Evolutionary conservation across 352 stramenopile genomes (phyloP).

Genomic region (Phytophthora crassamura): DNA sequence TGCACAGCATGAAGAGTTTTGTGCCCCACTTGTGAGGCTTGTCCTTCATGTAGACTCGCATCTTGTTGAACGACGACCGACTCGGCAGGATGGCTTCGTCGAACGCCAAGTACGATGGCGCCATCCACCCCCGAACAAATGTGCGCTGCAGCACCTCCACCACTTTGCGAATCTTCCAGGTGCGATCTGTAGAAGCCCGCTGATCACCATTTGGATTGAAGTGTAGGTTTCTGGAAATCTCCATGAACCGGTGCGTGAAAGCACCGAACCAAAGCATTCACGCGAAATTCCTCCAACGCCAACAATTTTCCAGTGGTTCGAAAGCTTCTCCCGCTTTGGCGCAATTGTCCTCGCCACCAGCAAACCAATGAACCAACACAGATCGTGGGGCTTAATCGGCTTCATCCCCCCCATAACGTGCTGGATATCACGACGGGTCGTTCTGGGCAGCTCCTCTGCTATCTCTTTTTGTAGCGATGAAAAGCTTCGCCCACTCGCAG

Average conservation of each 20-base stretch:
- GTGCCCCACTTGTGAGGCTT: constrained; percentile 23
- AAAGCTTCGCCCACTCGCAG: constrained; percentile 4
- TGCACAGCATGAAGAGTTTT: constrained; percentile 26
- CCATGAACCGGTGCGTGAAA: constrained; percentile 12
- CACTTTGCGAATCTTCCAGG: constrained; percentile 30
- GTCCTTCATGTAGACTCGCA: constrained; percentile 26
- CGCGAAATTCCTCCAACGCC: constrained; percentile 13
- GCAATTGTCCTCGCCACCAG: constrained; percentile 9
- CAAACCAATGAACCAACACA: constrained; percentile 10
- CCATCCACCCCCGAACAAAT: constrained; percentile 15
- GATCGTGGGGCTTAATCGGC: constrained; percentile 10
- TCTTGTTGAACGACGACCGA: constrained; percentile 23
- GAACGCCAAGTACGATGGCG: constrained; percentile 19
- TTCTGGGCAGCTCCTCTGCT: not conserved
- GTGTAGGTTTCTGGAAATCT: constrained; percentile 21
- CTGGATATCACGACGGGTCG: constrained; percentile 18
- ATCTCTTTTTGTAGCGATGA: constrained; percentile 12
- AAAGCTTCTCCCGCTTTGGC: constrained; percentile 18
- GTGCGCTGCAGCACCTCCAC: constrained; percentile 24
- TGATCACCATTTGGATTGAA: constrained; percentile 29
- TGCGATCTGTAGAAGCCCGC: constrained; percentile 1
- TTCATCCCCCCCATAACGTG: constrained; percentile 5
- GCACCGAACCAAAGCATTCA: constrained; percentile 12
- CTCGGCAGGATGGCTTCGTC: constrained; percentile 25
- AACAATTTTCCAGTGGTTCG: constrained; percentile 20